Base-by-base conservation (phyloP, 2,329 filamentous ascomycete species). In the Paecilomyces sp. region DNA sequence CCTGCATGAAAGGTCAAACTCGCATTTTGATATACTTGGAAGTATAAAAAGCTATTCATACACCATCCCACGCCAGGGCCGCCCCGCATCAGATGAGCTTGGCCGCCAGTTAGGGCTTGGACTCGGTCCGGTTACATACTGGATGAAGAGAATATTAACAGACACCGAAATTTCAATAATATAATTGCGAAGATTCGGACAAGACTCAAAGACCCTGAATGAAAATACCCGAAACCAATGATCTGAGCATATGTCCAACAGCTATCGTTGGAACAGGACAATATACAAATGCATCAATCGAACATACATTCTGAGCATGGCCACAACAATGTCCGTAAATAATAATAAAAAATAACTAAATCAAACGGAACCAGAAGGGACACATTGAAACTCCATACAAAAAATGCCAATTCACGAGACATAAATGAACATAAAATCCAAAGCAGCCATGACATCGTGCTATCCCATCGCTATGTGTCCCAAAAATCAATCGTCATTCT, bases 1-100 rank as follows among this genome's bases (percentile, higher is more conserved):
- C 66, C 70, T 63, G 62, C 62, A 54, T 70, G 58, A 65, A 6
- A 28, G 25, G 25, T 1, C 25, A 3, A 28, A 28, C 25, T 28
- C 6, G 25, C 25, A 52, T 11, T 57, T 28, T 2, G 28, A 22
- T 41, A 6, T 3, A 28, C 25, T 28, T 28, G 25, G 25, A 22
- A 22, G 25, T 28, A 28, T 28, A 13, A 55, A 33, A 25, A 33
- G 6, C 2, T n/a, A 2, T 41, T 41, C 36, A 15, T 41, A 7
- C 36, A 22, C 7, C 41, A 9, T 22, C 41, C n/a, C n/a, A 2
- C 7, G 12, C n/a, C 15, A 47, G 6, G 41, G 15, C n/a, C n/a
- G 41, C 41, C 18, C n/a, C n/a, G 15, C 18, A 3, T 47, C 41
- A 47, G 41, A 47, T 15, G n/a, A 47, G 41, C 41, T 47, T 47